Percentiles rank a stretch among this genome's conserved stretches.
These are phyloP conservation scores for Seiridium cupressi DNA, from an alignment of 2,329 filamentous ascomycete species.

Conservation along the genomic window DNA sequence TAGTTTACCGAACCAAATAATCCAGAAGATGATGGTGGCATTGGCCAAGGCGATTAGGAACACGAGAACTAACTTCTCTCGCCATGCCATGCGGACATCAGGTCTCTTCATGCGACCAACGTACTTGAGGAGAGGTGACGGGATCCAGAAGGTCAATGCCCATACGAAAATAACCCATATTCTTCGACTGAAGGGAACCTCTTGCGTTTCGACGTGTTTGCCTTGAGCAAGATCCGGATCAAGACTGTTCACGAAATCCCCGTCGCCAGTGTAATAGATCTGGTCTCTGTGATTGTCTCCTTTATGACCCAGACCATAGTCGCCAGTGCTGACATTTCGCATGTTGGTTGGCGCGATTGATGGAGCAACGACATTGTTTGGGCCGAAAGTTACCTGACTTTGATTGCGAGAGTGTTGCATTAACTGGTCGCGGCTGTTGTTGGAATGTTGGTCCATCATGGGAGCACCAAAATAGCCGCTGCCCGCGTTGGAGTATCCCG, in stretches of 20 bases:
- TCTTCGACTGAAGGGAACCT: slow-evolving; percentile 62
- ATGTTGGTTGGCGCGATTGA: slow-evolving; percentile 61
- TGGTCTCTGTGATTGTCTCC: slow-evolving; percentile 76
- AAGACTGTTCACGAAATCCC: slow-evolving; percentile 64
- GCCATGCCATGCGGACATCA: slow-evolving; percentile 95
- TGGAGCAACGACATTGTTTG: slow-evolving; percentile 36
- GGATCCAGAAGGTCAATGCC: slow-evolving; percentile 91
- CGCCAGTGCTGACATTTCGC: slow-evolving; percentile 62
- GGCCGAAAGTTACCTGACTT: slow-evolving; percentile 41
- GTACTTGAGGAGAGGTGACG: slow-evolving; percentile 76
- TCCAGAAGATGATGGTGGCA: slow-evolving; percentile 83
- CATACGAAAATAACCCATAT: slow-evolving; percentile 82
- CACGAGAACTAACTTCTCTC: slow-evolving; percentile 87
- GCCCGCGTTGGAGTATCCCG: slow-evolving; percentile 65
- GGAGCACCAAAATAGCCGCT: slow-evolving; percentile 70
- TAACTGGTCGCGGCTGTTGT: slow-evolving; percentile 72
- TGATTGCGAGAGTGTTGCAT: slow-evolving; percentile 56
- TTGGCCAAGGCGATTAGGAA: slow-evolving; percentile 81
- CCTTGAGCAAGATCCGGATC: slow-evolving; percentile 78
- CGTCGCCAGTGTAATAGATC: slow-evolving; percentile 71
- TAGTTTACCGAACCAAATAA: slow-evolving; percentile 78
- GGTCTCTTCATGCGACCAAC: slow-evolving; percentile 95
- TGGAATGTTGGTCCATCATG: slow-evolving; percentile 58
- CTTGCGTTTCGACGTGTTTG: slow-evolving; percentile 72
- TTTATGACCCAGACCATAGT: slow-evolving; percentile 86